Evolutionary conservation across 2,329 filamentous ascomycete genomes (phyloP), one percentile per base, ranked within the genome.

Genomic region (Chaetomium sp.): DNA sequence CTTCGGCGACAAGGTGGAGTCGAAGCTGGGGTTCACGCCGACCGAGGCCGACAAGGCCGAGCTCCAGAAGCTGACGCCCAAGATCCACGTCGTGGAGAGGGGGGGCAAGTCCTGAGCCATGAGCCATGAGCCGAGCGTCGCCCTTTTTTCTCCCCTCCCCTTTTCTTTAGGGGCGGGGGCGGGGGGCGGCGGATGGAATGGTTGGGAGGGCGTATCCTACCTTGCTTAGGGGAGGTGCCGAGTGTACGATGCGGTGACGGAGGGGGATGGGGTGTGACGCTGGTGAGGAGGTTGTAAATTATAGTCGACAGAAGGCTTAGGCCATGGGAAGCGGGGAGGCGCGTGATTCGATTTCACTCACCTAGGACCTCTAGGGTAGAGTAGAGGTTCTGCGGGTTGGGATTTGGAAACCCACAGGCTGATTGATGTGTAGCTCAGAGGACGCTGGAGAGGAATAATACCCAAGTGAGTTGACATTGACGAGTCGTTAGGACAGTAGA

Each of bases 1-100:
- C 74, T 74, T 91, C 21, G 87, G 90, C 5, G 90, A 94, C 73
- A 82, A 82, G 64, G 87, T 89, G 19, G 93, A 94, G 77, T 84
- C 90, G 74, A 87, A 83, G 50, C 83, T 93, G 66, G 90, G 90
- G 7, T 84, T 92, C 75, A 87, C 84, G 47, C 86, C 93, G 1
- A 89, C 87, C 0, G 87, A 91, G 67, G 81, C 90, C 72, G 92
- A 96, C 74, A 88, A 87, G 74, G 85, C 87, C 65, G 84, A 85
- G 13, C 75, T 96, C 67, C 82, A 86, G 57, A 82, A 81, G 57
- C 77, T 84, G 55, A 79, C 87, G 35, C 90, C 90, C 8, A 86
- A 80, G 70, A 83, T 94, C 64, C 83, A 81, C 47, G 73, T 83
- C 13, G 82, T 91, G 78, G 64, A 53, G 16, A 10, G 27, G 27